A percentile compares a stretch with the other conserved stretches of the same genome.
Conservation (phyloP, 257 asterid species). For the Fraxinus excelsior region DNA sequence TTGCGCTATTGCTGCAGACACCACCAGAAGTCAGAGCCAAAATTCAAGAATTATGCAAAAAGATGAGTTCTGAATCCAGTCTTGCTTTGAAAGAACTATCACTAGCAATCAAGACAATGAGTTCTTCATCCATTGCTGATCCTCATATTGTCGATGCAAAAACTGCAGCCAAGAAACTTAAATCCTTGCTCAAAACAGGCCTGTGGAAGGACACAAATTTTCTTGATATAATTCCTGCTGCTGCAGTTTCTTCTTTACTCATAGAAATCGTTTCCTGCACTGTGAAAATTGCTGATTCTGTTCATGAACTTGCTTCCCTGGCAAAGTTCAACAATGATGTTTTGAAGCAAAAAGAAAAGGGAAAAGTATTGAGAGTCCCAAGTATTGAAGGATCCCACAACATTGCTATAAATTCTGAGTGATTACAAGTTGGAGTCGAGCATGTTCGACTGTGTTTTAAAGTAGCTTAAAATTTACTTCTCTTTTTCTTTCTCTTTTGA, state of each 20-base stretch:
- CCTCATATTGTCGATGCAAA: slow-evolving; percentile 24
- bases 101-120: slow-evolving; percentile 36
- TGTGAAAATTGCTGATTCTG: slow-evolving; percentile 25
- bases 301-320: slow-evolving; percentile 30
- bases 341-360: background rate
- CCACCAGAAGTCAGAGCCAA: slow-evolving; percentile 26
- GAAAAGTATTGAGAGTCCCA: background rate
- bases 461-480: background rate
- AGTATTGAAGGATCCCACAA: slow-evolving; percentile 27
- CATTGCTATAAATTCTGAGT: slow-evolving; percentile 19
- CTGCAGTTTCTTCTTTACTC: slow-evolving; percentile 33
- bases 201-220: slow-evolving; percentile 15
- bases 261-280: slow-evolving; percentile 30
- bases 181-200: slow-evolving; percentile 17
- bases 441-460: background rate
- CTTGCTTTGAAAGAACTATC: slow-evolving; percentile 38
- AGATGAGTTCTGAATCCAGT: slow-evolving; percentile 43
- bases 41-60: slow-evolving; percentile 36
- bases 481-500: background rate
- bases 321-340: slow-evolving; percentile 25
- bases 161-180: slow-evolving; percentile 32
- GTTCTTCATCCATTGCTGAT: slow-evolving; percentile 20
- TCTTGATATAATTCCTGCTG: slow-evolving; percentile 22
- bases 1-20: slow-evolving; percentile 18
- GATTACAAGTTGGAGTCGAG: background rate